phyloP scores from a whole-genome alignment of 148 eudicot species.

The Fagopyrum homotropicum region DNA sequence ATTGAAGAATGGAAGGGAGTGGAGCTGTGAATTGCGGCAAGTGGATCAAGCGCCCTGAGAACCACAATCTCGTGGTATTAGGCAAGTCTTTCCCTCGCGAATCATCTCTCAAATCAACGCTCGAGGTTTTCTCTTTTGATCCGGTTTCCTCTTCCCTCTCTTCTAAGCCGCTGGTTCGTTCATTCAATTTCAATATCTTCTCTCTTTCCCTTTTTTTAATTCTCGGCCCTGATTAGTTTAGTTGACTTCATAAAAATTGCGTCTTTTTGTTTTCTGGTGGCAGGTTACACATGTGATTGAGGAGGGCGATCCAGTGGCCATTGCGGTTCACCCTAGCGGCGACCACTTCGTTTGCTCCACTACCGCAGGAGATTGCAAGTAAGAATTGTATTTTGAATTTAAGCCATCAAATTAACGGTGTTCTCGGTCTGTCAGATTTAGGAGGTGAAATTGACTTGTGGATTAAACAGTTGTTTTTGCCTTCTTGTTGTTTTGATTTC shows the following conservation, averaged over 20 bases:
- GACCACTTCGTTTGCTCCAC: constrained; percentile 82
- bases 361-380: constrained; percentile 74
- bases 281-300: constrained; percentile 56
- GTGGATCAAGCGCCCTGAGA: constrained; percentile 92
- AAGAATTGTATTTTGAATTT: constrained; percentile 6
- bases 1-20: constrained; percentile 15
- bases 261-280: not conserved
- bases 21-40: constrained; percentile 56
- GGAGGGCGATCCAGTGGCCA: constrained; percentile 52
- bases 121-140: constrained; percentile 66
- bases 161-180: constrained; percentile 54
- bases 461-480: not conserved
- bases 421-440: not conserved
- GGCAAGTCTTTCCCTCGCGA: constrained; percentile 36
- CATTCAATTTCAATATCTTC: not conserved
- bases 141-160: constrained; percentile 46
- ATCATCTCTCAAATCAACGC: constrained; percentile 29
- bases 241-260: not conserved
- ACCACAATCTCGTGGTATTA: constrained; percentile 55
- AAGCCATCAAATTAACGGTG: not conserved
- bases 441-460: not conserved
- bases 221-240: not conserved
- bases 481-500: not conserved
- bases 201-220: not conserved
- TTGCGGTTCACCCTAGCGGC: constrained; percentile 82